phyloP scores from a whole-genome alignment of 192 early-diverging fungal genomes.

The Coemansia sp. region DNA sequence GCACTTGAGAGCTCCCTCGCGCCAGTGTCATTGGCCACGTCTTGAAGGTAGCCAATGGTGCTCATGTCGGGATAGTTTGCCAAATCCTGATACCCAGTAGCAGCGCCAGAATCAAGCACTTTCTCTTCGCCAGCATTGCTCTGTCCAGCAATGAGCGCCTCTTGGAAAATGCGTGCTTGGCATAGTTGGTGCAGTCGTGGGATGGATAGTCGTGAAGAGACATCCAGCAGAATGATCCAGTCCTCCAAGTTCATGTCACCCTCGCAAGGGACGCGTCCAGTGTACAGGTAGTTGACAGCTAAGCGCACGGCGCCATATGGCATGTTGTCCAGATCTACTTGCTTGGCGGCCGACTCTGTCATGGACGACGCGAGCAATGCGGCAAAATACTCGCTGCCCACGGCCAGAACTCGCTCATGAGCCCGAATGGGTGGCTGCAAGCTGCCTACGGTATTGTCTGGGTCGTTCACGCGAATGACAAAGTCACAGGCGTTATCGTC shows the following conservation, averaged over 20 bases:
- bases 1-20: conserved; percentile 30
- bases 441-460: conserved; percentile 39
- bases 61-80: conserved; percentile 21
- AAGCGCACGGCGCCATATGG: conserved; percentile 43
- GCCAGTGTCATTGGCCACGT: conserved; percentile 30
- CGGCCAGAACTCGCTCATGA: conserved; percentile 34
- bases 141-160: background rate
- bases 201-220: conserved; percentile 39
- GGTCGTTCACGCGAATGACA: conserved; percentile 32
- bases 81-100: conserved; percentile 4
- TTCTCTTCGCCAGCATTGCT: background rate
- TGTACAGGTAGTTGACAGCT: conserved; percentile 44
- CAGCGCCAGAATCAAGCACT: background rate
- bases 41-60: conserved; percentile 16
- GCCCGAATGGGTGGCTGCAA: conserved; percentile 46
- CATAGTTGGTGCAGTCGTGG: conserved; percentile 35
- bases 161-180: conserved; percentile 28
- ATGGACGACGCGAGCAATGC: conserved; percentile 41
- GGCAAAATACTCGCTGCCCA: conserved; percentile 50
- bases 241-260: conserved; percentile 15
- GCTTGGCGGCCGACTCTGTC: conserved; percentile 30
- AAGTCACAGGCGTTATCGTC: conserved; percentile 33
- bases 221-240: conserved; percentile 37
- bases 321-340: conserved; percentile 39
- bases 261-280: conserved; percentile 18